A percentile compares a stretch with the other conserved stretches of the same genome.
Evolutionary conservation across 2,329 filamentous ascomycete genomes (phyloP).

Genomic region (Sporothrix pseudoabietina): DNA sequence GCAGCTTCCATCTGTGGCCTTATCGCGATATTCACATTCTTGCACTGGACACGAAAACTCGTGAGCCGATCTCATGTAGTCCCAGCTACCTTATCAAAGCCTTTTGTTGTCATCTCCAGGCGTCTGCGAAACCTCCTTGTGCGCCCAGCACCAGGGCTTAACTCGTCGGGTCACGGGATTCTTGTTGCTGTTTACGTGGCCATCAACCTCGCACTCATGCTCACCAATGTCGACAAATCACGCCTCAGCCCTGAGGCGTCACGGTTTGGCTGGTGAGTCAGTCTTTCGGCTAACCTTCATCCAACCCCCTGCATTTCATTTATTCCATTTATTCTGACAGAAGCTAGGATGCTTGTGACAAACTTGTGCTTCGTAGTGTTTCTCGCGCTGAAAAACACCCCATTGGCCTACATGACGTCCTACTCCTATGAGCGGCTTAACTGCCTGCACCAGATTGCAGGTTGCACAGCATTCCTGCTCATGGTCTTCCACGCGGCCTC

Average conservation of each 20-base stretch:
- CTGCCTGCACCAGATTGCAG: slow-evolving; percentile 57
- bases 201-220: slow-evolving; percentile 39
- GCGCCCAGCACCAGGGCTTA: slow-evolving; percentile 40
- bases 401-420: slow-evolving; percentile 54
- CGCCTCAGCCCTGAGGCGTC: slow-evolving; percentile 36
- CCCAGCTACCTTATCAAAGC: slow-evolving; percentile 33
- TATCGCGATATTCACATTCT: slow-evolving; percentile 40
- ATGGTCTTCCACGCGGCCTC: slow-evolving; percentile 51
- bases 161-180: slow-evolving; percentile 42
- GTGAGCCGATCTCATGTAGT: slow-evolving; percentile 34
- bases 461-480: slow-evolving; percentile 52
- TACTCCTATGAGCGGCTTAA: slow-evolving; percentile 63
- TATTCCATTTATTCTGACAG: slow-evolving; percentile 16
- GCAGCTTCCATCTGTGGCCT: slow-evolving; percentile 37
- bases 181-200: slow-evolving; percentile 40
- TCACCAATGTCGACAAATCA: slow-evolving; percentile 39
- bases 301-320: not conserved
- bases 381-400: slow-evolving; percentile 61
- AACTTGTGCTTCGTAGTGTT: slow-evolving; percentile 58
- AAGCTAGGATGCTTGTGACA: slow-evolving; percentile 38
- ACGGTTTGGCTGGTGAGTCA: slow-evolving; percentile 42
- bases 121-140: slow-evolving; percentile 40
- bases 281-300: not conserved
- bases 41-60: slow-evolving; percentile 39
- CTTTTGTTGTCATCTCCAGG: slow-evolving; percentile 37